Base-by-base conservation (phyloP, 192 early-diverging fungal genomes). In the Gigaspora rosea region DNA sequence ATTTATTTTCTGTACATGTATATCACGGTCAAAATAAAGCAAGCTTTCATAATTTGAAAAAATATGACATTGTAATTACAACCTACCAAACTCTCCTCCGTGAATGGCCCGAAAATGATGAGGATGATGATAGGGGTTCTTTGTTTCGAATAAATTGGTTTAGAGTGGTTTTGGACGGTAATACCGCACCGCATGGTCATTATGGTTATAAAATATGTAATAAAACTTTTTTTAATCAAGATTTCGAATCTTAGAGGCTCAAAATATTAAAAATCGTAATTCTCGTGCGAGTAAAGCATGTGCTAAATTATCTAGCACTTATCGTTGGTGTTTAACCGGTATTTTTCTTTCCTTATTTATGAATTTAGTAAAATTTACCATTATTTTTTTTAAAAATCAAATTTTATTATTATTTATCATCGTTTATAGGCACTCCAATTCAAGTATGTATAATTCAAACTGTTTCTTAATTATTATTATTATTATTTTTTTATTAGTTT, bases 281-380 rank as follows among this genome's bases (percentile, higher is more conserved):
- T 83, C 89, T 0, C 81, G 83, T 41, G 75, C 81, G 18, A 80
- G 85, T 3, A 78, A 75, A 54, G 83, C 89, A 7, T 89, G 88
- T 52, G 67, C 80, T 13, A 48, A 77, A 12, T 66, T 92, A n/a
- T 57, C 81, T 54, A 73, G 84, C 2, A 79, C 51, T 12, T 88
- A 91, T 65, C 78, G 89, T 57, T 92, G 91, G 91, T 90, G 90
- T 56, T 74, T 92, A 22, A 90, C 89, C n/a, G 88, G 89, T 59
- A 91, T 84, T 16, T 82, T 56, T 18, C 15, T 41, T 41, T 41
- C 41, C 2, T 27, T 41, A 2, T 41, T 7, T 6, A 41, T 41
- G 4, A n/a, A 56, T 56, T 18, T 56, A 15, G 2, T 56, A 18
- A 11, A 11, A 56, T 56, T 56, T 52, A 52, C 9, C 2, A 13